A percentile compares a stretch with the other conserved stretches of the same genome.
These are phyloP conservation scores for Pleurotus djamor DNA, from an alignment of 768 basidiomycete genomes.

Conservation along the genomic window DNA sequence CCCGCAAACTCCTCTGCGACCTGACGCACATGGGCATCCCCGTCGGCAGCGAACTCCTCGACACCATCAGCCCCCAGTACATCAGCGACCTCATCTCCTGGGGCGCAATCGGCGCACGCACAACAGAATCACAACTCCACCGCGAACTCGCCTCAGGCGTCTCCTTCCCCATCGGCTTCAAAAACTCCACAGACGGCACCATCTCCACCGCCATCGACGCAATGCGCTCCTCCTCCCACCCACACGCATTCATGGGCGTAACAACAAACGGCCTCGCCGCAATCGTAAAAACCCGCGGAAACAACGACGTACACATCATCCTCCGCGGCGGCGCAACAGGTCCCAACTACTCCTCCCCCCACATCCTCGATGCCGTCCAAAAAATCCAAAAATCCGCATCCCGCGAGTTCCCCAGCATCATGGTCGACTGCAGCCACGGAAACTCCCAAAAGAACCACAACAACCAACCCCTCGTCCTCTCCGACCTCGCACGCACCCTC, in stretches of 20 bases:
- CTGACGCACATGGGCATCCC: constrained; percentile 90
- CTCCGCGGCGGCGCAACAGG: constrained; percentile 76
- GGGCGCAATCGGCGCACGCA: constrained; percentile 95
- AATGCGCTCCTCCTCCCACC: constrained; percentile 48
- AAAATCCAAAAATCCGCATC: constrained; percentile 77
- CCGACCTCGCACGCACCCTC: background rate
- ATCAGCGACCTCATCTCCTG: constrained; percentile 88
- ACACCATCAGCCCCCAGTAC: constrained; percentile 68
- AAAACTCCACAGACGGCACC: constrained; percentile 96
- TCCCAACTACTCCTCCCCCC: constrained; percentile 32
- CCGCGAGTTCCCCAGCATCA: background rate
- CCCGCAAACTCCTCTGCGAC: constrained; percentile 79
- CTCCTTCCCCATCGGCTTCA: constrained; percentile 98
- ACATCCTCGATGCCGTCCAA: constrained; percentile 75
- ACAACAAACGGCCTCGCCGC: background rate
- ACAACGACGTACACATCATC: constrained; percentile 92
- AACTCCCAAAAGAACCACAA: constrained; percentile 57
- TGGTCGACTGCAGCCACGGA: constrained; percentile 84
- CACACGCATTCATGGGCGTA: constrained; percentile 22
- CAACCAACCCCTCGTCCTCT: constrained; percentile 61
- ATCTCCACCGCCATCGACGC: constrained; percentile 96
- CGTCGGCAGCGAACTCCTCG: constrained; percentile 93
- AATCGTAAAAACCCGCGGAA: constrained; percentile 52
- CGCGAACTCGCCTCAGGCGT: constrained; percentile 84
- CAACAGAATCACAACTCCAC: constrained; percentile 92